Percentiles rank a stretch among this genome's conserved stretches.
Conservation (phyloP, 2,329 filamentous ascomycete species). For the Thelonectria discophora region DNA sequence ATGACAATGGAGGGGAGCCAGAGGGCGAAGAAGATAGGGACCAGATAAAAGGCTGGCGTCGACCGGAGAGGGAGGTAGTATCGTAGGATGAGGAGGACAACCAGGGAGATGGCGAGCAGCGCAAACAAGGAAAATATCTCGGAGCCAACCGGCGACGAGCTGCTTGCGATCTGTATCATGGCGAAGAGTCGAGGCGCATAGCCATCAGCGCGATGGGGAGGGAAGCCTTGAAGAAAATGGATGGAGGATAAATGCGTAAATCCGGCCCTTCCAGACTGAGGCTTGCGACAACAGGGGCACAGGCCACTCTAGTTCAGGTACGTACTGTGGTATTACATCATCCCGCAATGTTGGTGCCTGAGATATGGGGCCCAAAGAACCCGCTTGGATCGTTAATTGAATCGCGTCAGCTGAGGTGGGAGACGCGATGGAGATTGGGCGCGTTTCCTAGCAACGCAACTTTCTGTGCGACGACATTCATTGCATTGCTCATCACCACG, state of each 20-base stretch:
- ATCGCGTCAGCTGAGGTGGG: slow-evolving; percentile 26
- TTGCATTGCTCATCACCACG: slow-evolving; percentile 2
- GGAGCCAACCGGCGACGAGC: slow-evolving; percentile 76
- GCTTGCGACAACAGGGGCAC: slow-evolving; percentile 38
- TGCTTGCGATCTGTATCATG: slow-evolving; percentile 62
- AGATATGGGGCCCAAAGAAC: slow-evolving; percentile 31
- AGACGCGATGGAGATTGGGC: slow-evolving; percentile 27
- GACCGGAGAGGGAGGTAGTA: slow-evolving; percentile 90
- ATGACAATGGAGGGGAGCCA: slow-evolving; percentile 92
- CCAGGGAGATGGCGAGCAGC: slow-evolving; percentile 75
- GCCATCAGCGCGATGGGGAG: slow-evolving; percentile 41
- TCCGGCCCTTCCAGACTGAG: slow-evolving; percentile 27
- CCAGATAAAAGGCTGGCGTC: slow-evolving; percentile 87
- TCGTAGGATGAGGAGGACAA: slow-evolving; percentile 85
- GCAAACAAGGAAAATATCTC: slow-evolving; percentile 79
- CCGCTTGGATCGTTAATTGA: slow-evolving; percentile 34
- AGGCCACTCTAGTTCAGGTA: slow-evolving; percentile 30
- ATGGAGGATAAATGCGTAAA: slow-evolving; percentile 1
- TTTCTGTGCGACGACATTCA: slow-evolving; percentile 21
- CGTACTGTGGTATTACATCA: slow-evolving; percentile 38
- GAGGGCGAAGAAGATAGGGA: slow-evolving; percentile 96
- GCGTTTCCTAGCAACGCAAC: slow-evolving; percentile 19
- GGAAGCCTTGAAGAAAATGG: slow-evolving; percentile 31
- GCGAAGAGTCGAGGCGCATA: slow-evolving; percentile 44
- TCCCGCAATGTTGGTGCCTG: slow-evolving; percentile 25